These are phyloP conservation scores for Jaenimonas drosophilae DNA, from an alignment of 208 protist genomes.

Conservation along the genomic window DNA sequence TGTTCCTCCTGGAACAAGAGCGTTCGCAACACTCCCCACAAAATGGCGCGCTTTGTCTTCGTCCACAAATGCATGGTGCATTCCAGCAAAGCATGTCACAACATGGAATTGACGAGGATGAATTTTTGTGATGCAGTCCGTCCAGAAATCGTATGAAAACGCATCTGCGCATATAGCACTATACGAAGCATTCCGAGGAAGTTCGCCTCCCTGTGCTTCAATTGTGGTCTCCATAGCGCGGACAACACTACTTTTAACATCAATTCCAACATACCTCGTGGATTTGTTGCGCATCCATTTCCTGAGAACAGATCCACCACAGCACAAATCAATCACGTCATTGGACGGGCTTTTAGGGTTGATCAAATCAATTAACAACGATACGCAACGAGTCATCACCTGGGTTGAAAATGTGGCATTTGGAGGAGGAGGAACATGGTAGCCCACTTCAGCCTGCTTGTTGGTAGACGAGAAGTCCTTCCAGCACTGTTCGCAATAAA, in stretches of 20 bases:
- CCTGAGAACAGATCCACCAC: constrained; percentile 55
- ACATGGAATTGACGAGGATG: constrained; percentile 79
- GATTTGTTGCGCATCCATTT: constrained; percentile 86
- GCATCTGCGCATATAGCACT: constrained; percentile 67
- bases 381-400: constrained; percentile 61
- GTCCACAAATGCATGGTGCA: constrained; percentile 63
- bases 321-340: constrained; percentile 83
- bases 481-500: constrained; percentile 84
- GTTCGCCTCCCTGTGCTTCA: constrained; percentile 20
- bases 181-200: constrained; percentile 31
- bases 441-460: constrained; percentile 48
- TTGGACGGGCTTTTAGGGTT: constrained; percentile 59
- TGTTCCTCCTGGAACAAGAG: constrained; percentile 63
- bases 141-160: constrained; percentile 71
- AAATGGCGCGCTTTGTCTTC: constrained; percentile 55
- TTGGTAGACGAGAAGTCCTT: constrained; percentile 53
- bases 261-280: constrained; percentile 61
- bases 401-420: constrained; percentile 65
- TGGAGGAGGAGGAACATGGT: constrained; percentile 61
- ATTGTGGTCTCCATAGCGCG: constrained; percentile 29
- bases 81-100: constrained; percentile 62
- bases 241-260: constrained; percentile 51
- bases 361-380: constrained; percentile 65
- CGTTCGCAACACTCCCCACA: constrained; percentile 64
- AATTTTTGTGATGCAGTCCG: constrained; percentile 52